Evolutionary conservation across 805 yeast genomes (phyloP).

Genomic region (Starmerella sirachaensis): DNA sequence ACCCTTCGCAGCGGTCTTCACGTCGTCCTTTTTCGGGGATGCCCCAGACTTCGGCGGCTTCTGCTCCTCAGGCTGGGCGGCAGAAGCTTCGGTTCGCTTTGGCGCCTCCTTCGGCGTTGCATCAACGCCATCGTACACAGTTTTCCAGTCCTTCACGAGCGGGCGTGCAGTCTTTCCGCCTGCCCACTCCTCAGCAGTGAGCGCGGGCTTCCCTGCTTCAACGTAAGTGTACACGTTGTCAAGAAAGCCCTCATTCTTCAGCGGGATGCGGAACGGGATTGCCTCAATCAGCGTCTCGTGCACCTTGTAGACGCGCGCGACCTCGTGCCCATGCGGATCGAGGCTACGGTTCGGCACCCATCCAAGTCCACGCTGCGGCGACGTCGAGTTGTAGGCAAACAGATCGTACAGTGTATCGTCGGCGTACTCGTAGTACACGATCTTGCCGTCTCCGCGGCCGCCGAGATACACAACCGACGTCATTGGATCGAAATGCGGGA

Average conservation of each 20-base stretch:
- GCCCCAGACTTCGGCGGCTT: constrained; percentile 2
- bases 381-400: constrained; percentile 80
- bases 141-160: constrained; percentile 58
- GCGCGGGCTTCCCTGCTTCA: constrained; percentile 67
- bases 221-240: constrained; percentile 87
- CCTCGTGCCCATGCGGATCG: constrained; percentile 71
- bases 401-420: constrained; percentile 71
- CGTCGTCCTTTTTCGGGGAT: constrained; percentile 11
- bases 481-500: constrained; percentile 79
- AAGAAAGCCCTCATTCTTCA: constrained; percentile 87
- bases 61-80: constrained; percentile 4
- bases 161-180: constrained; percentile 74
- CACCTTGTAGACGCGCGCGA: constrained; percentile 69
- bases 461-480: constrained; percentile 75
- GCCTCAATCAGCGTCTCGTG: constrained; percentile 81
- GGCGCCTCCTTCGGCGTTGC: constrained; percentile 31
- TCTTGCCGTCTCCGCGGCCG: constrained; percentile 97
- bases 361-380: constrained; percentile 94
- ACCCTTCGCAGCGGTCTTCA: constrained; percentile 16
- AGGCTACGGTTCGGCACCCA: constrained; percentile 75
- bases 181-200: constrained; percentile 68
- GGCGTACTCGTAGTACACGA: constrained; percentile 82
- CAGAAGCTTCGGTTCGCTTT: constrained; percentile 25
- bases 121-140: constrained; percentile 63
- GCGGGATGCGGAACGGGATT: constrained; percentile 82